These are phyloP conservation scores for Umbelopsis sp. DNA, from an alignment of 192 early-diverging fungal genomes.

Conservation along the genomic window DNA sequence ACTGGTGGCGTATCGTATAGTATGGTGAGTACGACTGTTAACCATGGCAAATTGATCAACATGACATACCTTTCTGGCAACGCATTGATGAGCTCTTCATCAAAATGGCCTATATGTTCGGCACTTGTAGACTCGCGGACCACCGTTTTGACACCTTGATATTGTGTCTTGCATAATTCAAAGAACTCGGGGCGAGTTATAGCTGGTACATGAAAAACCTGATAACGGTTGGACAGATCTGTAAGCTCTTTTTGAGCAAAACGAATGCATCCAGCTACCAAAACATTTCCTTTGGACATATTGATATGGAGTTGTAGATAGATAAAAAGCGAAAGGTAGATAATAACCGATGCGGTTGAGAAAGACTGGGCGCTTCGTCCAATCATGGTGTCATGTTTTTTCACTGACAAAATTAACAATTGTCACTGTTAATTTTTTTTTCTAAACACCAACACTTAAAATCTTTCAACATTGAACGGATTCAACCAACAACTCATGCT, in stretches of 20 bases:
- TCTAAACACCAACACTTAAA: neutral
- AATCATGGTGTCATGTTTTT: neutral
- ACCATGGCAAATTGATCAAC: neutral
- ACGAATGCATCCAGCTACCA: slow-evolving; percentile 34
- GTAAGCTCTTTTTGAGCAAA: slow-evolving; percentile 28
- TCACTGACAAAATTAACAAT: neutral
- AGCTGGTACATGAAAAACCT: slow-evolving; percentile 30
- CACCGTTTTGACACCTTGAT: slow-evolving; percentile 30
- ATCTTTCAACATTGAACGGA: neutral
- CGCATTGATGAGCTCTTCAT: slow-evolving; percentile 33
- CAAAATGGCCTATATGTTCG: slow-evolving; percentile 36
- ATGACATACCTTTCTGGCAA: slow-evolving; percentile 28
- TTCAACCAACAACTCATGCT: neutral
- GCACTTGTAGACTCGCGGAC: slow-evolving; percentile 28
- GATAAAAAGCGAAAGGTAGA: too few species aligned
- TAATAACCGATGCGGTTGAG: too few species aligned
- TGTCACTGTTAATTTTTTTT: slow-evolving; percentile 10
- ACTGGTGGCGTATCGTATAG: neutral
- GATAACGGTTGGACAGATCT: slow-evolving; percentile 23
- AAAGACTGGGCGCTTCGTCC: neutral
- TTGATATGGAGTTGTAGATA: neutral
- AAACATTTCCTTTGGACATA: slow-evolving; percentile 17
- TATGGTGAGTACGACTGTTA: neutral
- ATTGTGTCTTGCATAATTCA: slow-evolving; percentile 28
- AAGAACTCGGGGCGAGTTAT: slow-evolving; percentile 39